Percentiles rank a stretch among this genome's conserved stretches.
phyloP scores from a whole-genome alignment of 2,329 filamentous ascomycete species.

The Monosporascus sp. region DNA sequence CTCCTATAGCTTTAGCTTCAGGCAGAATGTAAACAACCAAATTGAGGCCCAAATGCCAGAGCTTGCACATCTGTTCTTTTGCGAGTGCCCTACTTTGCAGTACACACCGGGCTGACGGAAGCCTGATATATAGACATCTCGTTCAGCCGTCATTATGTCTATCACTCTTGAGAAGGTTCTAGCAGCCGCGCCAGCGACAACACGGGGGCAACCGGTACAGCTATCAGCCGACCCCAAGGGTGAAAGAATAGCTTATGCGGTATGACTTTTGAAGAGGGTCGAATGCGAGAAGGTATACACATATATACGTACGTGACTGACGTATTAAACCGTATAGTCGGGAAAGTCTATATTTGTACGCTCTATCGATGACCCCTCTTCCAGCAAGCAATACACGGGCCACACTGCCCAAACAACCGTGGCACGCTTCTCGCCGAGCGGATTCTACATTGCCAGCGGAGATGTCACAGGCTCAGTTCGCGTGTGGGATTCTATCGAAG shows the following conservation, averaged over 20 bases:
- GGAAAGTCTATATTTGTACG: conserved; percentile 96
- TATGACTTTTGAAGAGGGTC: conserved; percentile 38
- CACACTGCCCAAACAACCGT: conserved; percentile 88
- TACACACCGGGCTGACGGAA: neutral
- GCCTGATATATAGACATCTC: too few species aligned
- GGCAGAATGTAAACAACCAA: neutral
- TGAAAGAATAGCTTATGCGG: conserved; percentile 87
- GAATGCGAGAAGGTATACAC: neutral
- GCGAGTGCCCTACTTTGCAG: neutral
- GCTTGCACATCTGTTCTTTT: neutral
- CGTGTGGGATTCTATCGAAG: conserved; percentile 89
- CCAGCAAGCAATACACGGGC: conserved; percentile 84
- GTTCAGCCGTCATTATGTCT: conserved; percentile 32
- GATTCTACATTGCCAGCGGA: conserved; percentile 91
- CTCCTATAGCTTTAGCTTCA: neutral
- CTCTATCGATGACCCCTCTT: conserved; percentile 82
- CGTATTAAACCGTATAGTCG: conserved; percentile 48
- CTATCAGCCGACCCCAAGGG: conserved; percentile 85
- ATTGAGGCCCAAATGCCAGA: neutral
- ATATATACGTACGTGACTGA: conserved; percentile 2
- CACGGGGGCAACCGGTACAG: conserved; percentile 80
- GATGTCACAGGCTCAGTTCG: conserved; percentile 79
- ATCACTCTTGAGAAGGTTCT: conserved; percentile 65
- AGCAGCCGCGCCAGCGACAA: conserved; percentile 78
- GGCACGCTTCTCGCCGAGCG: conserved; percentile 87